Evolutionary conservation across 495 filamentous ascomycete genomes (phyloP), one percentile per base, ranked within the genome.

Genomic region (Aspergillus coremiiformis): DNA sequence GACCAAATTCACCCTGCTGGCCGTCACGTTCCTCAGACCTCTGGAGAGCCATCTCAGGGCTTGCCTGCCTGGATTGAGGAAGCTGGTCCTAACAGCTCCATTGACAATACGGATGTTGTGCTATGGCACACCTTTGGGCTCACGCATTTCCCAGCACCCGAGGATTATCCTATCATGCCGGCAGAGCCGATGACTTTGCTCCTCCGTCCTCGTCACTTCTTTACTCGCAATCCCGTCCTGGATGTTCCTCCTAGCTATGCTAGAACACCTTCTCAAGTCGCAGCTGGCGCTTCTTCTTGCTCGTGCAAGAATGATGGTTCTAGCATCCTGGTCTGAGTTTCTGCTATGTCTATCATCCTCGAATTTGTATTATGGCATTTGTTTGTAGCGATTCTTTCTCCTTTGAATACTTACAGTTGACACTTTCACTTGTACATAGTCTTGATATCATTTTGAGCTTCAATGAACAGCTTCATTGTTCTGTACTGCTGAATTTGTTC

Each of bases 101-200:
- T 96, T 56, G 88, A 88, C 22, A 86, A 96, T 69, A 86, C 83
- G 6, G 87, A 97, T 67, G 68, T 95, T 20, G 92, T 97, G 3
- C 78, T 97, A 19, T 97, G 92, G 92, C 92, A 97, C 68, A 97
- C 92, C 0, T 97, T 96, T 61, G 92, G 92, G 24, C 72, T 96
- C 5, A 91, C 85, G 7, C 92, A 97, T 66, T 95, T 96, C 77
- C 91, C 92, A 0, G 69, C 89, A 1, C 90, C 90, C 0, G 92
- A 97, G 62, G 92, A 97, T 65, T 97, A 87, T 70, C 92, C 92
- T 26, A 77, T 97, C 59, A 97, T 97, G 92, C 92, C 90, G 1
- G 87, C 85, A 0, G 89, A 95, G 73, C 86, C 87, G 0, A 90
- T 96, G 81, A 89, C 83, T 6, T 63, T 96, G 58, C 72, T 95